These are phyloP conservation scores for Ophiostoma himal-ulmi DNA, from an alignment of 2,329 filamentous ascomycete genomes.

Conservation along the genomic window DNA sequence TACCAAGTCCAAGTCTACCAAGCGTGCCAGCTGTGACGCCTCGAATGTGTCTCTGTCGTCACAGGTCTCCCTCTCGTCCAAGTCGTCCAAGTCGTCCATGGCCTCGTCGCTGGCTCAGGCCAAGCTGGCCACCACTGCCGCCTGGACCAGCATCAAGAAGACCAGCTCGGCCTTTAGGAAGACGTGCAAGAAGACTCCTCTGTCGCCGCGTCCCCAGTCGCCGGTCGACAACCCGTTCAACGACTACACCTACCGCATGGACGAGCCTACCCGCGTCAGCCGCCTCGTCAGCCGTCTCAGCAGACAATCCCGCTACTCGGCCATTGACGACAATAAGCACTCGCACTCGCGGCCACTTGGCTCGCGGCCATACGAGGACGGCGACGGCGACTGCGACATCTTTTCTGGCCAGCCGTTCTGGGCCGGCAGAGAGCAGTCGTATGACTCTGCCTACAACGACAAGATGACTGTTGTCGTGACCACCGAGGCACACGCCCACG, in stretches of 20 bases:
- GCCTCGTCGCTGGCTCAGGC: constrained; percentile 6
- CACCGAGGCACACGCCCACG: neutral
- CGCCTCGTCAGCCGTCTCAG: neutral
- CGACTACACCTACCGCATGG: constrained; percentile 6
- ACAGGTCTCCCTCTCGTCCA: constrained; percentile 1
- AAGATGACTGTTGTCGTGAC: constrained; percentile 3
- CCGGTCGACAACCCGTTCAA: neutral
- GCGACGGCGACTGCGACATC: constrained; percentile 14
- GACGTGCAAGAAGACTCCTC: neutral
- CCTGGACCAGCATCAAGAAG: constrained; percentile 17
- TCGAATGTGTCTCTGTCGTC: constrained; percentile 2
- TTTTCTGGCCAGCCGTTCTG: constrained; percentile 12
- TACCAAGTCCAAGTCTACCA: neutral
- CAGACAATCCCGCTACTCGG: constrained; percentile 7
- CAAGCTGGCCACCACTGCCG: constrained; percentile 18
- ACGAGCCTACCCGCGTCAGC: constrained; percentile 9
- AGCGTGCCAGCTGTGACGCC: neutral
- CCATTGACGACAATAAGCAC: constrained; percentile 5
- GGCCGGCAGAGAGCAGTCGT: neutral
- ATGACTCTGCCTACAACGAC: neutral
- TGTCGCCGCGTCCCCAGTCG: neutral
- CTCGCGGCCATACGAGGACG: neutral
- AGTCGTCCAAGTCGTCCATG: constrained; percentile 9
- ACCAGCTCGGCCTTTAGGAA: neutral
- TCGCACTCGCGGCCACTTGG: no score